Conservation (phyloP, 2,329 filamentous ascomycete genomes). For the Chrysoporthe cubensis region DNA sequence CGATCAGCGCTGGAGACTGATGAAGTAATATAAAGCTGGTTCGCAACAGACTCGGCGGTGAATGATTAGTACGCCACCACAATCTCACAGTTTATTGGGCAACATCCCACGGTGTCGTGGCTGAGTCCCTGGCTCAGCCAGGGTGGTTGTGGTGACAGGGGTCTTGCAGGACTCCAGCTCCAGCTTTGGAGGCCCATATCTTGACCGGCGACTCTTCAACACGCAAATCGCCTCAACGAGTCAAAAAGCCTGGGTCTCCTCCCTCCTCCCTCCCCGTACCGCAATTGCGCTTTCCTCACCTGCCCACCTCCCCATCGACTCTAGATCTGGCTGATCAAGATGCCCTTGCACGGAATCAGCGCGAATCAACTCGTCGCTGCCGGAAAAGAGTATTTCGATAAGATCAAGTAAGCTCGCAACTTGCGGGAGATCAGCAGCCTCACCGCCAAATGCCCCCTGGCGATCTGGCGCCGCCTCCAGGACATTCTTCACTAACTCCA, state of each 20-base stretch:
- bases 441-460: background rate
- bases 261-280: background rate
- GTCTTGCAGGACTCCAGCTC: slow-evolving; percentile 9
- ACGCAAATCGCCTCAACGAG: background rate
- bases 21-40: background rate
- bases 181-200: background rate
- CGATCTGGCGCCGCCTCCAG: background rate
- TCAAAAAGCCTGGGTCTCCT: background rate
- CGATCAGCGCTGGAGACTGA: background rate
- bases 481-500: slow-evolving; percentile 1
- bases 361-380: slow-evolving; percentile 25
- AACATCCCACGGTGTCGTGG: slow-evolving; percentile 18
- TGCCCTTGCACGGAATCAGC: slow-evolving; percentile 26
- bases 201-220: background rate
- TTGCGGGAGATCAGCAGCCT: background rate
- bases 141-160: slow-evolving; percentile 1
- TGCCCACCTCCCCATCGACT: background rate
- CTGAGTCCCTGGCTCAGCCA: slow-evolving; percentile 19
- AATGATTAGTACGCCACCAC: background rate
- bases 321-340: slow-evolving; percentile 13
- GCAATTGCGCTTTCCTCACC: background rate
- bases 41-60: background rate
- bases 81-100: background rate
- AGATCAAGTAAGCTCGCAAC: slow-evolving; percentile 23
- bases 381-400: slow-evolving; percentile 26